Evolutionary conservation across 345 rosid species (phyloP), one percentile per base, ranked within the genome.

Genomic region (Sonneratia caseolaris): DNA sequence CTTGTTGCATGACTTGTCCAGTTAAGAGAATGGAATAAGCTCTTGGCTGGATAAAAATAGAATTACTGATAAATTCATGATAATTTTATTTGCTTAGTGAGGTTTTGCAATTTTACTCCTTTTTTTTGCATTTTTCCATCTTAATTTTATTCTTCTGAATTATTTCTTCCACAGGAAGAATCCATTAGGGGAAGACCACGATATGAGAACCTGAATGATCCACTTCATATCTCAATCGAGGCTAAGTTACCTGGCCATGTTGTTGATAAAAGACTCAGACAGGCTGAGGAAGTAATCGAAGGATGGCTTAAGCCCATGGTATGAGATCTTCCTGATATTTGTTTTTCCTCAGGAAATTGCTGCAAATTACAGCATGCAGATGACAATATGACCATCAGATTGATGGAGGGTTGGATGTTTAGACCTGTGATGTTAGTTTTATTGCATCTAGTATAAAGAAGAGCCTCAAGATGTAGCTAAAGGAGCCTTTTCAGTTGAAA

Each of bases 241-340:
- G 87, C 90, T 66, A 91, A 87, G 83, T 85, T 87, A 74, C 91
- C 91, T 64, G 86, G 85, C 70, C 87, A 79, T 71, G 65, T 85
- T 40, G 91, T 89, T 37, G 94, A 89, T 61, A 45, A 79, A 37
- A 84, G 81, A 75, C 76, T 89, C 72, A 84, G 90, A 62, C 94
- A 89, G 69, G 94, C 94, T 24, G 90, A 89, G 78, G 88, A 84
- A 78, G 82, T 89, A 48, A 91, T 94, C 15, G 97, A 87, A 84
- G 98, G 92, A 81, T 84, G 92, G 72, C 97, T 62, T 16, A 62
- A 62, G 27, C 66, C 66, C 9, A 7, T 62, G 66, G 66, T 62
- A 62, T 62, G 66, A 62, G 18, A 10, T 62, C 18, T 35, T 35
- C 66, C 66, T 5, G 27, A 27, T 35, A 6, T 27, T 13, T 2